Base-by-base conservation (phyloP, 2,329 filamentous ascomycete species). In the Sporothrix euskadiensis region DNA sequence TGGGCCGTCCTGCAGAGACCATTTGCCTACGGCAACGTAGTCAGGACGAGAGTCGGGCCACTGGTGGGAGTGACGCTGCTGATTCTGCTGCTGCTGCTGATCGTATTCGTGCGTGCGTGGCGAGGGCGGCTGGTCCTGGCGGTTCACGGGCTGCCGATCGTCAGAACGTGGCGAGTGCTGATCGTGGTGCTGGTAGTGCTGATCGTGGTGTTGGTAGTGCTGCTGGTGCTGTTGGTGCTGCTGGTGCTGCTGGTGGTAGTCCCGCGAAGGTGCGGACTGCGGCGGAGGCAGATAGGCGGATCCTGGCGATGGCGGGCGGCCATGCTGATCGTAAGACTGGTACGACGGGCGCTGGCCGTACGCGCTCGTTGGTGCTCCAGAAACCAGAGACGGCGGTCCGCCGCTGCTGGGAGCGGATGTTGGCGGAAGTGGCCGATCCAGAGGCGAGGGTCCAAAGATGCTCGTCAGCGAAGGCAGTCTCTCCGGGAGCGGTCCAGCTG, bases 391-490 rank as follows among this genome's bases (percentile, higher is more conserved):
- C 77, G 80, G 78, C 65, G 69, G 35, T n/a, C 65, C 75, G 9
- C 83, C 80, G 14, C 61, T 47, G 14, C 61, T 47, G 19, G 83
- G 80, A n/a, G 61, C 44, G 5, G 47, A 56, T 5, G 59, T 69
- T 41, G 69, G 63, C 30, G 82, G 79, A 72, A 81, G 81, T 5
- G 85, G 83, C 59, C 83, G 82, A 56, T 88, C 86, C 72, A 86
- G 77, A 5, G 86, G 84, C 26, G 86, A 87, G 8, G 82, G 85
- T 2, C 86, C 86, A 76, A 89, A 88, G 19, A 89, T 80, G 76
- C 87, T 89, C 79, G 86, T 88, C 76, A 89, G 77, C 6, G 88
- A 85, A 1, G 88, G 88, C 30, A 89, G 83, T 76, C 87, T 85
- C 76, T 86, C 85, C 73, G 83, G 82, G 66, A 81, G 63, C 12